These are phyloP conservation scores for Zymoseptoria pseudotritici DNA, from an alignment of 2,329 filamentous ascomycete species.

Conservation along the genomic window DNA sequence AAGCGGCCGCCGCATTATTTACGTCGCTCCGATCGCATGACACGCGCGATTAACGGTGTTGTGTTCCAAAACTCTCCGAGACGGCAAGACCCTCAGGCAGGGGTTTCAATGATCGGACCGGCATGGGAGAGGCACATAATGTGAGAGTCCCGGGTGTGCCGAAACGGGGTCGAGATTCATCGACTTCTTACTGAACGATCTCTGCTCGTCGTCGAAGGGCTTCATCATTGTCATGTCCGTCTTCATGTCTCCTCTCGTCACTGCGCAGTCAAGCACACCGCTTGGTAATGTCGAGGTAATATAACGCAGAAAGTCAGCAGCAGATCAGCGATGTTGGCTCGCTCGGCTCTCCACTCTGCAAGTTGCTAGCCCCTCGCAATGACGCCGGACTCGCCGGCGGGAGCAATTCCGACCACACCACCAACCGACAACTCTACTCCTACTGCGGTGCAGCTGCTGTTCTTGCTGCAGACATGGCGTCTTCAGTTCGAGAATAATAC, in stretches of 20 bases:
- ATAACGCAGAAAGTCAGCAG: neutral
- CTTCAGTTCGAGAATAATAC: slow-evolving; percentile 9
- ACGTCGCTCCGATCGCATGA: neutral
- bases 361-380: neutral
- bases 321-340: neutral
- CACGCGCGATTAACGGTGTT: neutral
- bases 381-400: neutral
- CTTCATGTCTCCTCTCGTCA: neutral
- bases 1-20: neutral
- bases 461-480: slow-evolving; percentile 8
- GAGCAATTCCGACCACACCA: neutral
- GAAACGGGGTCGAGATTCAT: neutral
- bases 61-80: neutral
- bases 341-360: neutral
- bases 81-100: neutral
- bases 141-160: neutral
- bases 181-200: neutral
- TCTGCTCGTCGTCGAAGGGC: neutral
- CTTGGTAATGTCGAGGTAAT: neutral
- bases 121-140: neutral
- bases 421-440: neutral
- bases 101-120: neutral
- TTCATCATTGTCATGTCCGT: neutral
- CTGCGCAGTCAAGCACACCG: neutral
- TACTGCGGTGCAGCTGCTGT: neutral